Percentiles rank a stretch among this genome's conserved stretches.
Evolutionary conservation across 2,329 filamentous ascomycete genomes (phyloP).

Genomic region (Grosmannia penicillata): DNA sequence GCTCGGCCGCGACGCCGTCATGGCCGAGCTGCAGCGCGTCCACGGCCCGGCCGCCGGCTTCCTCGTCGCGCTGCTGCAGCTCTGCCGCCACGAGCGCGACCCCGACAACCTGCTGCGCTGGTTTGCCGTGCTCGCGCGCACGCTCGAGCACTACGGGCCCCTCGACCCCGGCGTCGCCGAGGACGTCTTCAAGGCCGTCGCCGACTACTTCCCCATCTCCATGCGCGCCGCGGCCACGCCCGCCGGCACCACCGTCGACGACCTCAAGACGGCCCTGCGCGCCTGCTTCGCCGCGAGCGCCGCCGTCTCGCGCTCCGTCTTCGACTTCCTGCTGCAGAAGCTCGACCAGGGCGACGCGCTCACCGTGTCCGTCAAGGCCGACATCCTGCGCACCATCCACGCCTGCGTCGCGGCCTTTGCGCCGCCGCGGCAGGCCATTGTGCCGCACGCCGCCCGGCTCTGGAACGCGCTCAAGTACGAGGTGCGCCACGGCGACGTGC

Average conservation of each 20-base stretch:
- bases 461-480: constrained; percentile 50
- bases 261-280: constrained; percentile 37
- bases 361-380: constrained; percentile 43
- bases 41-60: constrained; percentile 28
- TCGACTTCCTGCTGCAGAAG: constrained; percentile 41
- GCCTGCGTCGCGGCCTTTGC: constrained; percentile 36
- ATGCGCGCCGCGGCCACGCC: constrained; percentile 34
- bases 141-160: constrained; percentile 28
- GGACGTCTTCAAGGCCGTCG: constrained; percentile 39
- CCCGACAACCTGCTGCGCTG: constrained; percentile 41
- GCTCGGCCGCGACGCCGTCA: constrained; percentile 19
- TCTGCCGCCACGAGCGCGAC: constrained; percentile 41
- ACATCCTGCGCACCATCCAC: constrained; percentile 40
- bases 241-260: constrained; percentile 37
- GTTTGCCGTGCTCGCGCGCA: constrained; percentile 34
- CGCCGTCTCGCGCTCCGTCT: constrained; percentile 27
- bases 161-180: constrained; percentile 28
- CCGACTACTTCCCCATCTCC: constrained; percentile 46
- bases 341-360: constrained; percentile 44
- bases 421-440: constrained; percentile 28
- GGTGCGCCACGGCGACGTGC: constrained; percentile 44
- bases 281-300: constrained; percentile 37
- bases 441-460: constrained; percentile 33
- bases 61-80: constrained; percentile 31
- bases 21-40: constrained; percentile 24